These are phyloP conservation scores for Dictyostelium firmibasis DNA, from an alignment of 78 protist genomes.

Conservation along the genomic window DNA sequence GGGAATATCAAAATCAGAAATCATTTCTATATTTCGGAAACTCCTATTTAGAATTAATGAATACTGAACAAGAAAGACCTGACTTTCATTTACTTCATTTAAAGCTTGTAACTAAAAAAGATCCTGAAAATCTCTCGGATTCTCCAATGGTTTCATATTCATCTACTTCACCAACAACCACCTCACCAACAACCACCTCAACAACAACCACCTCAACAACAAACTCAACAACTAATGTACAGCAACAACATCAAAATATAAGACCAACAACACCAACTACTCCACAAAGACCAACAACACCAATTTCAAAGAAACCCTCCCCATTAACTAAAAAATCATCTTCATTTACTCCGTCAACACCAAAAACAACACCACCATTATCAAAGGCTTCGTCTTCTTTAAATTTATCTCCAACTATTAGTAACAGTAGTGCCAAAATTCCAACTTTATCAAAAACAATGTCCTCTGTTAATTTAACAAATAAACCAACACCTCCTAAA, in stretches of 20 bases:
- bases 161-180: neutral
- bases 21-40: slow-evolving; percentile 5
- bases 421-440: neutral
- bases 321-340: neutral
- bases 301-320: neutral
- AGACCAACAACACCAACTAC: neutral
- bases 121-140: neutral
- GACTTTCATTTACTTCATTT: slow-evolving; percentile 18
- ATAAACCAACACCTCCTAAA: neutral
- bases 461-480: neutral
- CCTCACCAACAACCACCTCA: neutral
- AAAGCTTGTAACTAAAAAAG: neutral
- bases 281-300: neutral
- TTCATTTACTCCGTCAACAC: neutral
- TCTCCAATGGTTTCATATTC: neutral
- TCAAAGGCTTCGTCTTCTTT: neutral
- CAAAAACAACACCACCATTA: neutral
- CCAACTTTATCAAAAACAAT: neutral
- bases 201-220: too few relatives aligned
- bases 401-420: neutral
- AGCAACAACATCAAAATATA: neutral
- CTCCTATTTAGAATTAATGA: slow-evolving; percentile 18
- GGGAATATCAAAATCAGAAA: neutral
- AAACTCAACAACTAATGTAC: too few relatives aligned
- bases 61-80: slow-evolving; percentile 20